Base-by-base conservation (phyloP, 1,284 basidiomycete species). In the Amylostereum chailletii region DNA sequence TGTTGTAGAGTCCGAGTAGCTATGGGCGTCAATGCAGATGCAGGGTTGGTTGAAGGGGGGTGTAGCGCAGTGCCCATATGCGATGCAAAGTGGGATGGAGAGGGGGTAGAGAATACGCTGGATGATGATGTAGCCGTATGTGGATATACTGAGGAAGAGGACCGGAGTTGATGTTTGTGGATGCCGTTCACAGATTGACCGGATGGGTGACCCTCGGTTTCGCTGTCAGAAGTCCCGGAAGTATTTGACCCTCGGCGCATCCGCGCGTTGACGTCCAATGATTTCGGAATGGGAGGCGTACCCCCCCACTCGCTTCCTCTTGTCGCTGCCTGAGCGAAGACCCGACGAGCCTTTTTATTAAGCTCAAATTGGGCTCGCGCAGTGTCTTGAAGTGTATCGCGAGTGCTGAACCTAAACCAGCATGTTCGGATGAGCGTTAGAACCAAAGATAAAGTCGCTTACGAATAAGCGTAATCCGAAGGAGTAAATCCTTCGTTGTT, bases 401-500 rank as follows among this genome's bases (percentile, higher is more conserved):
- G 73, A 4, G 79, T 90, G 55, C 74, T 86, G 59, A 74, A 78
- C 41, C 81, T 84, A 43, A 46, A 42, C 8, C 10, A 44, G 42
- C 27, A 55, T 53, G 10, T 48, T 31, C 42, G 51, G 26, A 53
- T 53, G 37, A 55, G 50, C 44, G 54, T 40, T 48, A 27, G 50
- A 26, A 34, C 34, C 43, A 44, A 36, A 52, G 38, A 50, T 27
- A 45, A 43, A 36, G 50, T 39, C 39, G 75, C 86, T 59, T 62
- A 91, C 79, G 89, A 90, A 65, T 91, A 97, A 8, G 93, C 90
- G 64, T 93, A 95, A 65, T 98, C 94, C 0, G 83, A 84, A 2
- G 94, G 83, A 1, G 88, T 91, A 61, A 93, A 97, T 0, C 91
- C 92, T 53, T 92, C 83, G 51, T 90, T 90, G 64, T 98, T 98